These are phyloP conservation scores for Sabuloglossum arenarium DNA, from an alignment of 495 filamentous ascomycete genomes.

Conservation along the genomic window DNA sequence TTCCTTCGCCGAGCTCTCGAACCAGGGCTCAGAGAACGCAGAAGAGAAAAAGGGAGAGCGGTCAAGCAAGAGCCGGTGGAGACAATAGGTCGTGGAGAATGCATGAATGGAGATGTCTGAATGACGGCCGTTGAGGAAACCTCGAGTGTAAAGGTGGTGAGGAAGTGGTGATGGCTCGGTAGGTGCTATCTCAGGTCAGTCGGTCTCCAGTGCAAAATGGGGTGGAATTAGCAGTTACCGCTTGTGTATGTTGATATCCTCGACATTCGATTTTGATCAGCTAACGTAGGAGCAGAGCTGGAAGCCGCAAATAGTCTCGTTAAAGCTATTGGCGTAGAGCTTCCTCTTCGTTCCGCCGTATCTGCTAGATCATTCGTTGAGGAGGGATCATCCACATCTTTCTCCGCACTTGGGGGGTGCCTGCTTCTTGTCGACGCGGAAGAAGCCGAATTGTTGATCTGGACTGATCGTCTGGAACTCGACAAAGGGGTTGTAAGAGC, in stretches of 20 bases:
- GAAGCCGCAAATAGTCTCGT: conserved; percentile 5
- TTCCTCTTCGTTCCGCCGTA: neutral
- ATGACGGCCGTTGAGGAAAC: conserved; percentile 31
- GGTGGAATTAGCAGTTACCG: neutral
- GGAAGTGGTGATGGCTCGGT: conserved; percentile 26
- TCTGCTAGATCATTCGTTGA: conserved; percentile 10
- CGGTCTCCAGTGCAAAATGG: neutral
- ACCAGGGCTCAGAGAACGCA: conserved; percentile 35
- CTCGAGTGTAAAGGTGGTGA: conserved; percentile 34
- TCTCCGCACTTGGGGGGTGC: conserved; percentile 16
- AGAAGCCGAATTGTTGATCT: neutral
- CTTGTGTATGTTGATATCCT: neutral
- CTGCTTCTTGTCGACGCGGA: conserved; percentile 2
- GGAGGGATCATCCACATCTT: conserved; percentile 22
- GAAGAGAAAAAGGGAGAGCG: conserved; percentile 36
- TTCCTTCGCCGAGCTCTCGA: conserved; percentile 30
- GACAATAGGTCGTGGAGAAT: conserved; percentile 29
- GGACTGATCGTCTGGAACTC: conserved; percentile 8
- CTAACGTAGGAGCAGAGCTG: neutral
- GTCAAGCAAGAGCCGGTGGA: conserved; percentile 36
- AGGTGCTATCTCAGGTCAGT: conserved; percentile 3
- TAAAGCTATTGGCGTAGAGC: conserved; percentile 4
- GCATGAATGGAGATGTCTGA: conserved; percentile 33
- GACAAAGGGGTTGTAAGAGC: conserved; percentile 9
- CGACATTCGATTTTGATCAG: conserved; percentile 1